Evolutionary conservation across 257 asterid species (phyloP), one percentile per base, ranked within the genome.

Genomic region (Dorcoceras hygrometricum): DNA sequence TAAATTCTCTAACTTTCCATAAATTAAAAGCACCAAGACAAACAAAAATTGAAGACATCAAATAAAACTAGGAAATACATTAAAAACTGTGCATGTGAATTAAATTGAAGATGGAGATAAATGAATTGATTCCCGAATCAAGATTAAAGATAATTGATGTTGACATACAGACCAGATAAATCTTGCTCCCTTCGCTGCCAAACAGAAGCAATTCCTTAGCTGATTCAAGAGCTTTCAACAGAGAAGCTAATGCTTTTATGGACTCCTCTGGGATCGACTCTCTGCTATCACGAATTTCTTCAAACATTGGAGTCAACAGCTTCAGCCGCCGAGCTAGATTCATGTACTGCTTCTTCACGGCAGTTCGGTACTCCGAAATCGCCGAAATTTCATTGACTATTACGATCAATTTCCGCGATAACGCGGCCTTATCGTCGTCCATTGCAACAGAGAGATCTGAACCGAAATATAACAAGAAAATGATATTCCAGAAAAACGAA

Each of bases 281-380:
- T 61, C 83, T 86, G 76, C 81, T 77, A 59, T 94, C 98, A 19
- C 91, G 89, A 80, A 90, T 88, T 79, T 94, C 99, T 68, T 94
- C 99, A 64, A 94, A 94, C 96, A 94, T 73, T 61, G 99, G 99
- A 65, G 89, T 84, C 85, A 94, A 76, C 28, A 94, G 84, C 88
- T 94, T 94, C 71, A 94, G 79, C 78, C 99, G 81, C 69, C 99
- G 85, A 22, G 91, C 95, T 61, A 94, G 80, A 81, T 89, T 94
- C 34, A 88, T 84, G 73, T 84, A 94, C 79, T 88, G 95, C 82
- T 77, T 94, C 87, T 90, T 94, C 71, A 94, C 98, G 34, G 79
- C 64, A 57, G 51, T 20, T 63, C 90, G 66, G 79, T 82, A 94
- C 57, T 90, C 96, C 8, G 93, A 76, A 60, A 88, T 81, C 27